Base-by-base conservation (phyloP, 2,329 filamentous ascomycete genomes). In the Epichloe brachyelytri region DNA sequence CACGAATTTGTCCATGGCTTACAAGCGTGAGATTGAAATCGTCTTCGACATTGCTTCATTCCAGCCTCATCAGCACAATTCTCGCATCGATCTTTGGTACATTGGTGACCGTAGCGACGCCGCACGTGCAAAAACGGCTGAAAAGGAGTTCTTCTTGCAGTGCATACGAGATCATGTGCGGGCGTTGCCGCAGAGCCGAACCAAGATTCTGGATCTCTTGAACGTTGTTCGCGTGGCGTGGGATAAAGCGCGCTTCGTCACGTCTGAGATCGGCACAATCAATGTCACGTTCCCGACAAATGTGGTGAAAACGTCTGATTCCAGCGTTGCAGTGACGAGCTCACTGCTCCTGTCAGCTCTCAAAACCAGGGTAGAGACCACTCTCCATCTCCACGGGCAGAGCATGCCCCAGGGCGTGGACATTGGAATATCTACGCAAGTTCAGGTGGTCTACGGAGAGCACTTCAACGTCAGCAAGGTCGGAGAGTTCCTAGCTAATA, bases 381-480 rank as follows among this genome's bases (percentile, higher is more conserved):
- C 64, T 0, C 71, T 91, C 51, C 72, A 74, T 15, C 64, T 91
- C 22, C 69, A 66, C 0, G 69, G 75, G 2, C 65, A 66, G 10
- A 70, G 66, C 46, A 68, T 67, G 0, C 67, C 68, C 1, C 69
- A 71, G n/a, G 73, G 75, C 3, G 67, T 83, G 11, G 73, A 78
- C 1, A 72, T 87, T 37, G 64, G 66, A 14, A 68, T 85, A 22
- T 68, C 67, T 5, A 72, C 76, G 1, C 70, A 69, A 20, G 85
- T 81, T 0, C 73, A 71, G 49, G 79, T 90, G 1, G 71, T 88
- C 2, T 93, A 93, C 62, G 87, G 87, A 0, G 86, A 91, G 67
- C 75, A 78, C 53, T 89, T 90, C 64, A 86, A 88, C 56, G 79
- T 82, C 56, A 77, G 73, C 47, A 89, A 87, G 66, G 83, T 93